Conservation (phyloP, 495 filamentous ascomycete species). For the Filosporella fistucella region DNA sequence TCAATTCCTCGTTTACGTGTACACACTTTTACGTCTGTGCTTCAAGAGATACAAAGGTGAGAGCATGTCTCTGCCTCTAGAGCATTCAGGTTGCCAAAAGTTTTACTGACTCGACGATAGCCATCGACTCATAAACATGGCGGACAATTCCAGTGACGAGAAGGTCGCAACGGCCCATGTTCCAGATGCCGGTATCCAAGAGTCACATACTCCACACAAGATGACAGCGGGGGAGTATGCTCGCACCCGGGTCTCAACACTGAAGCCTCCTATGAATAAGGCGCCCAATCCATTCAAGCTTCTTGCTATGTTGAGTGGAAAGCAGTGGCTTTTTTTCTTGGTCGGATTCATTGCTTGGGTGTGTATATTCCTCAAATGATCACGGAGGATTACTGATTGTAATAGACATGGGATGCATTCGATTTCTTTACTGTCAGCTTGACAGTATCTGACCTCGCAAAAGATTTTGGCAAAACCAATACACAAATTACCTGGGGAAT, state of each 20-base stretch:
- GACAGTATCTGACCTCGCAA: conserved; percentile 63
- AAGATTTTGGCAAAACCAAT: conserved; percentile 59
- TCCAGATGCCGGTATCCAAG: conserved; percentile 1
- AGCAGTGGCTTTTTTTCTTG: conserved; percentile 84
- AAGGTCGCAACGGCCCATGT: conserved; percentile 5
- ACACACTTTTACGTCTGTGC: too few species aligned
- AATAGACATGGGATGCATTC: conserved; percentile 75
- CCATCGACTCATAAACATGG: too few species aligned
- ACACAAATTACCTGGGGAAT: conserved; percentile 89
- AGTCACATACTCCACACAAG: conserved; percentile 17
- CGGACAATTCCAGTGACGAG: conserved; percentile 11
- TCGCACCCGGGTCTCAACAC: conserved; percentile 63
- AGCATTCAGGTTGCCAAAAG: too few species aligned
- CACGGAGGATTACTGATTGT: conserved; percentile 1
- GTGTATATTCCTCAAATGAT: conserved; percentile 15
- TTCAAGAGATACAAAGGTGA: too few species aligned
- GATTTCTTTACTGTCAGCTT: conserved; percentile 90
- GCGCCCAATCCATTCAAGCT: conserved; percentile 76
- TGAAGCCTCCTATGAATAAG: conserved; percentile 72
- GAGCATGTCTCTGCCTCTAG: too few species aligned
- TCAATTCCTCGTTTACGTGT: too few species aligned
- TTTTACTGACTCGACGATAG: too few species aligned
- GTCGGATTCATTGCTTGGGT: conserved; percentile 70
- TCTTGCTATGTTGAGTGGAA: conserved; percentile 60
- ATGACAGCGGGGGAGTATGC: conserved; percentile 62